Conservation (phyloP, 192 early-diverging fungal genomes). For the Backusella psychrophila region DNA sequence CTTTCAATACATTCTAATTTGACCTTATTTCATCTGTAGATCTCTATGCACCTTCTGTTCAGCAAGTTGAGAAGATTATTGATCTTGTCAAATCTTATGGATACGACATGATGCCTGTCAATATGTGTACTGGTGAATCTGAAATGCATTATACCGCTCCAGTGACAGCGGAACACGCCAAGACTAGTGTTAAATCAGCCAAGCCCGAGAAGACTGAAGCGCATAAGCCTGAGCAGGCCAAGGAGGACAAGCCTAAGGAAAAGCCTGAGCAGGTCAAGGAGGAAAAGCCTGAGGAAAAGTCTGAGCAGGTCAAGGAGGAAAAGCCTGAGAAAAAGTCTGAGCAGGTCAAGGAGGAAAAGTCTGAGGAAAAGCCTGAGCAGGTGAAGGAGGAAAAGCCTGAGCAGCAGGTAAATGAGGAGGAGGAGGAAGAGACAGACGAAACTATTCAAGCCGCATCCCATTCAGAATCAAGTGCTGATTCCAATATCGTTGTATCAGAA, state of each 20-base stretch:
- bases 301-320: no score
- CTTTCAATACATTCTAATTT: not conserved
- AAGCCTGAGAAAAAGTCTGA: no score
- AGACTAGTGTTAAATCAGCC: not conserved
- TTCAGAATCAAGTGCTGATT: not conserved
- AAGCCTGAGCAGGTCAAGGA: no score
- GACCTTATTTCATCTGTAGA: slow-evolving; percentile 2
- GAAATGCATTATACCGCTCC: not conserved
- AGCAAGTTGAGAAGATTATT: slow-evolving; percentile 17
- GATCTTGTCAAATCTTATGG: not conserved
- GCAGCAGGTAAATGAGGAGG: not conserved
- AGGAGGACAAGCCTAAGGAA: no score
- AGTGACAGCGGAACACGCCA: not conserved
- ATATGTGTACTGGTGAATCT: slow-evolving; percentile 19
- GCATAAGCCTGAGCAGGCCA: not conserved
- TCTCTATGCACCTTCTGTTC: slow-evolving; percentile 22
- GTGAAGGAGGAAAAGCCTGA: not conserved
- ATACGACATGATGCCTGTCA: slow-evolving; percentile 15
- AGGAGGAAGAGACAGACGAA: not conserved
- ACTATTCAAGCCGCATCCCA: not conserved
- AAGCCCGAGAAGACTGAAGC: not conserved
- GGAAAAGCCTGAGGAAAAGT: no score
- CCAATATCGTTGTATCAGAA: not conserved
- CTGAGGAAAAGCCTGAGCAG: no score
- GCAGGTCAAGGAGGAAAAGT: no score